phyloP scores from a whole-genome alignment of 495 filamentous ascomycete genomes.

The Friedmanniomyces simplex region DNA sequence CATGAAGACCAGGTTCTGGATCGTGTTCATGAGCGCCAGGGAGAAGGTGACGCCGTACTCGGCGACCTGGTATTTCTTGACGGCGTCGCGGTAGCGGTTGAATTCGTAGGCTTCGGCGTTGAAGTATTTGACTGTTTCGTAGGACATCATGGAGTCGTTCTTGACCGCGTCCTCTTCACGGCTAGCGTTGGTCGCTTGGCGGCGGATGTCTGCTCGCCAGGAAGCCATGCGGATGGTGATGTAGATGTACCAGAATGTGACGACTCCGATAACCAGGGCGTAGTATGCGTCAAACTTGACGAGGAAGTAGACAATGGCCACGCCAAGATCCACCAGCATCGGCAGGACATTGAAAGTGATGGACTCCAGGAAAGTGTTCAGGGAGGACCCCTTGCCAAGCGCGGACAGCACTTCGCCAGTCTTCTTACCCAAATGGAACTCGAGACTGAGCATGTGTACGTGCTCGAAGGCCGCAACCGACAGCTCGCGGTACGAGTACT shows the following conservation, averaged over 20 bases:
- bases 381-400: constrained; percentile 86
- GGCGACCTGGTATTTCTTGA: constrained; percentile 69
- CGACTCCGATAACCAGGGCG: constrained; percentile 77
- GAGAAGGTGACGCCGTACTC: constrained; percentile 84
- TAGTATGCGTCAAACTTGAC: constrained; percentile 76
- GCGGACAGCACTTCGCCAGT: constrained; percentile 93
- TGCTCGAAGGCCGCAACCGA: constrained; percentile 95
- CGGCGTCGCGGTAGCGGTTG: constrained; percentile 67
- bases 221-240: constrained; percentile 92
- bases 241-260: constrained; percentile 95
- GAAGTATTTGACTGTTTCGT: constrained; percentile 99
- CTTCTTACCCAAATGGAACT: constrained; percentile 94
- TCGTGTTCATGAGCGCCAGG: constrained; percentile 85
- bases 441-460: constrained; percentile 85
- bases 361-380: constrained; percentile 94
- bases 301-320: constrained; percentile 82
- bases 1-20: constrained; percentile 90
- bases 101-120: constrained; percentile 94
- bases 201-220: constrained; percentile 78
- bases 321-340: constrained; percentile 81
- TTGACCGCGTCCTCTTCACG: constrained; percentile 95
- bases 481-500: constrained; percentile 91
- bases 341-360: constrained; percentile 91
- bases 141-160: constrained; percentile 95
- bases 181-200: constrained; percentile 88